Base-by-base conservation (phyloP, 176 grass and related monocot species). In the Carex cristatella region DNA sequence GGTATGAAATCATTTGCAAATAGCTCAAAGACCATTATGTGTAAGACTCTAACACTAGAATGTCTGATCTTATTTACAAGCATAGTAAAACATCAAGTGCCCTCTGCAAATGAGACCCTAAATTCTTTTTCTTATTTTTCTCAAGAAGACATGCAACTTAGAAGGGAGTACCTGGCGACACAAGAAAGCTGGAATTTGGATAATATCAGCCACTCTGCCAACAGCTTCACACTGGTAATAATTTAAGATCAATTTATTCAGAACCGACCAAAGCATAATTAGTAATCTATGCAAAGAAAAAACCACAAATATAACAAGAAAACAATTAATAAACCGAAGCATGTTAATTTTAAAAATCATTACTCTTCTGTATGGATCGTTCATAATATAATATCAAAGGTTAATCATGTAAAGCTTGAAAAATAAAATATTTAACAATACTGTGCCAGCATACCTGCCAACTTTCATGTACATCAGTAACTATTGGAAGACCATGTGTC, bases 151-250 rank as follows among this genome's bases (percentile, higher is more conserved):
- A 54, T 58, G 35, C 30, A 46, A 79, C 48, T 3, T 19, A 78
- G 58, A 51, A 70, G 63, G 1, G 27, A 79, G 79, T 90, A 98
- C 95, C 95, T 98, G 92, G 44, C 95, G 95, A 80, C 95, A 98
- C 9, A 98, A 91, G 83, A 98, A 98, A 78, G 95, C 95, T 81
- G 95, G 95, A 87, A 98, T 98, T 82, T 98, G 95, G 87, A 98
- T 98, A 86, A 98, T 92, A 81, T 98, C 95, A 61, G 89, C 95
- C 69, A 98, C 95, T 90, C 89, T 89, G 87, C 95, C 95, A 80
- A 98, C 95, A 88, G 91, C 89, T 90, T 94, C 91, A 82, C 95
- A 98, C 95, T 98, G 83, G 79, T 86, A 15, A 44, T 65, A 65
- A 46, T 42, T 53, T 48, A 53, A 75, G 4, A 67, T 84, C 49